Evolutionary conservation across 768 basidiomycete genomes (phyloP), one percentile per base, ranked within the genome.

Genomic region (Artomyces pyxidatus): DNA sequence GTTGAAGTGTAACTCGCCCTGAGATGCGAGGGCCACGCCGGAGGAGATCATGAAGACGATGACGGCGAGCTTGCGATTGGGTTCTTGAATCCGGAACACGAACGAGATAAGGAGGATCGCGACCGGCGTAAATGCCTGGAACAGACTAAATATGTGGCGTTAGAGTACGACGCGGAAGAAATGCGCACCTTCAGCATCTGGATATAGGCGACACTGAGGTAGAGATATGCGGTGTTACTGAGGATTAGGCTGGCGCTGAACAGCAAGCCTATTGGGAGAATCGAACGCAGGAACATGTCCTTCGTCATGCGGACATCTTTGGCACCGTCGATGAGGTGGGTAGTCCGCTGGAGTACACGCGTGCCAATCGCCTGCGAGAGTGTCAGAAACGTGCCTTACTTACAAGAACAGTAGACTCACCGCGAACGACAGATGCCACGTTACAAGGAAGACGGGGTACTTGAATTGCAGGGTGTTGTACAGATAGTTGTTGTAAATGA

Each of bases 31-130:
- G 1, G 88, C 88, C 49, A 95, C 93, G 37, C 95, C 95, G 7
- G 68, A 69, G 0, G 93, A 96, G 57, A 98, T 96, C 80, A 93
- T 87, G 62, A 81, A 65, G 4, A 98, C 88, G 55, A 98, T 95
- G 49, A 85, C 52, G 2, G 80, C 80, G 12, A 96, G 77, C 55
- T 81, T 85, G 56, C 77, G 77, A 65, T 80, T 91, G 1, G 91
- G 92, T 42, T 95, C 89, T 59, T 91, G 84, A 47, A 94, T 83
- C 50, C 85, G 84, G 74, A 85, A 86, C 2, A 78, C 68, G 82
- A 94, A 96, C 1, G 93, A 94, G 65, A 99, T 95, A 51, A 95
- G 78, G 41, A 97, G 77, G 57, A 94, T 91, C 0, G 89, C 87
- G 19, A 92, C 89, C 2, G 89, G 87, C 0, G 74, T 83, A 69